Base-by-base conservation (phyloP, 805 yeast species). In the Nakazawaea ernobii region DNA sequence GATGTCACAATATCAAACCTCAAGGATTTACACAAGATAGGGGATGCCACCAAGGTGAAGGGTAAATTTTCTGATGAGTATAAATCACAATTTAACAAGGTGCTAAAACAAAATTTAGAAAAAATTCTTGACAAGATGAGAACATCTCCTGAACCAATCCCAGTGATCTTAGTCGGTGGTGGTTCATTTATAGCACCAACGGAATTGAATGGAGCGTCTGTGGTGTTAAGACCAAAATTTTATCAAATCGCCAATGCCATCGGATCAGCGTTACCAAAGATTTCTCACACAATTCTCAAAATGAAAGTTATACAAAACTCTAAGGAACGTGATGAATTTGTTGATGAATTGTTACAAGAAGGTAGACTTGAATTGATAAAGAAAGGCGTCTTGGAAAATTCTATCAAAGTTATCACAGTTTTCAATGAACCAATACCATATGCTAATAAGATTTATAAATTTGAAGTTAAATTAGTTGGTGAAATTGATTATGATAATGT, bases 221-320 rank as follows among this genome's bases (percentile, higher is more conserved):
- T 62, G 37, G 71, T 74, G 6, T 55, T 71, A 41, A 58, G 68
- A 43, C 77, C 77, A 2, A 68, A 68, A 29, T 72, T 51, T 50
- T 66, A 56, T 55, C 63, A 65, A 37, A 74, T 71, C 45, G 77
- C 77, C 6, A 74, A 74, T 58, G 80, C 79, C 3, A 71, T 74
- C 45, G 78, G 77, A 39, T 76, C 78, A 27, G 77, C 77, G 4
- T 55, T 72, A 58, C 75, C 74, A 20, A 72, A 72, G 50, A 59
- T 74, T 4, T 67, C 75, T 26, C 57, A 66, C 8, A 58, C 57
- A n/a, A 50, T 60, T 7, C 55, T 53, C n/a, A 43, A 39, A 8
- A 55, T 65, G 17, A 32, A 39, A 35, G 5, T 38, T 13, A 43
- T 48, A 9, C 57, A 52, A 29, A 48, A 49, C n/a, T 47, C 51